Conservation (phyloP, 768 basidiomycete genomes). For the Floccularia luteovirens region DNA sequence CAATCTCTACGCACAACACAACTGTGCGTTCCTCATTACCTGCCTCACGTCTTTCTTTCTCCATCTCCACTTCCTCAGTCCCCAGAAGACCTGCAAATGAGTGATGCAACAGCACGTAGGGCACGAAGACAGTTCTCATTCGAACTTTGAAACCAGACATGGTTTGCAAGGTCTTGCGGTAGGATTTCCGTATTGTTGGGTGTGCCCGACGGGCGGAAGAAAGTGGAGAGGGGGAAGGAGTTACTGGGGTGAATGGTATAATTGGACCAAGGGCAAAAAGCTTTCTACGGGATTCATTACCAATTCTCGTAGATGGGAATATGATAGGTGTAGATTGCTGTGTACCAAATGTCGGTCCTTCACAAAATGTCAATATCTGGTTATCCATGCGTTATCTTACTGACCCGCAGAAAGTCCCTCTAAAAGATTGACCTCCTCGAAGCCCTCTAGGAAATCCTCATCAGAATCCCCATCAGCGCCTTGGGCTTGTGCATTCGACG, state of each 20-base stretch:
- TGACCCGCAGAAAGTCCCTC: slow-evolving; percentile 62
- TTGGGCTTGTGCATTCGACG: slow-evolving; percentile 22
- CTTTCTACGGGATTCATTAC: slow-evolving; percentile 56
- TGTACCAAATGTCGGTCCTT: slow-evolving; percentile 36
- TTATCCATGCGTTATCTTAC: too few species aligned
- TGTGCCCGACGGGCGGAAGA: slow-evolving; percentile 38
- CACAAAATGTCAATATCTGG: too few species aligned
- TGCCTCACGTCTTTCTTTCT: slow-evolving; percentile 55
- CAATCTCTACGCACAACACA: slow-evolving; percentile 86
- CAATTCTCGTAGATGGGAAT: slow-evolving; percentile 68
- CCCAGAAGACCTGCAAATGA: slow-evolving; percentile 15
- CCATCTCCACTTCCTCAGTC: slow-evolving; percentile 34
- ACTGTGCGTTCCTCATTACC: slow-evolving; percentile 77
- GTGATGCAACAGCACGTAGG: slow-evolving; percentile 66
- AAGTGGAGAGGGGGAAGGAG: slow-evolving; percentile 43
- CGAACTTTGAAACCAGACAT: slow-evolving; percentile 83
- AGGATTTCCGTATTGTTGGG: slow-evolving; percentile 80
- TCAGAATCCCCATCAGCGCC: slow-evolving; percentile 21
- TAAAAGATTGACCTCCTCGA: slow-evolving; percentile 51
- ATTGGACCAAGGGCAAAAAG: slow-evolving; percentile 53
- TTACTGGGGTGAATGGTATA: slow-evolving; percentile 29
- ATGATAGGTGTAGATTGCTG: slow-evolving; percentile 16
- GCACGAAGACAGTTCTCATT: slow-evolving; percentile 93
- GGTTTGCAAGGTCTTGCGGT: slow-evolving; percentile 68
- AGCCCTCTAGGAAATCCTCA: slow-evolving; percentile 27